phyloP scores from a whole-genome alignment of 208 protist species.

The Trypanosoma mega region DNA sequence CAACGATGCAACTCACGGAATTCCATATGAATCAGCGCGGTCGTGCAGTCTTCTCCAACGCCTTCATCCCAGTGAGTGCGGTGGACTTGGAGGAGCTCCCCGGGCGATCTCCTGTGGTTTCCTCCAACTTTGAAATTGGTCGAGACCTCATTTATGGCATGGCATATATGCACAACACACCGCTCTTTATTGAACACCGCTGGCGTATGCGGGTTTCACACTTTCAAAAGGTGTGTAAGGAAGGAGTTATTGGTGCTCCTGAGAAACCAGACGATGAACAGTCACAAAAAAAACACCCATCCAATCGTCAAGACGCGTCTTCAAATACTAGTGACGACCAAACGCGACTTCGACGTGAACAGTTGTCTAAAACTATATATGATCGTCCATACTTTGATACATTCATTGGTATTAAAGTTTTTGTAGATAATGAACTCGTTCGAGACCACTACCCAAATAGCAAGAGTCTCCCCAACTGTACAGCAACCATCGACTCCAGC shows the following conservation, averaged over 20 bases:
- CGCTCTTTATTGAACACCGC: conserved; percentile 71
- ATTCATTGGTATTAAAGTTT: conserved; percentile 65
- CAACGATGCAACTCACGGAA: conserved; percentile 35
- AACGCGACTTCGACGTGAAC: background rate
- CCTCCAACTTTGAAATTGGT: conserved; percentile 45
- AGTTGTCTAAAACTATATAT: conserved; percentile 41
- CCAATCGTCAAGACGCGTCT: background rate
- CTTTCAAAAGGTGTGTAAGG: conserved; percentile 33
- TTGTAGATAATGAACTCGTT: conserved; percentile 61
- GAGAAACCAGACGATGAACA: conserved; percentile 2
- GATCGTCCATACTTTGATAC: conserved; percentile 58
- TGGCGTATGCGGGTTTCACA: conserved; percentile 64
- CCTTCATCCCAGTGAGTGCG: conserved; percentile 33
- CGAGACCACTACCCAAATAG: conserved; percentile 55
- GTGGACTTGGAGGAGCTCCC: conserved; percentile 47
- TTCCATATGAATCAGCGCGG: conserved; percentile 57
- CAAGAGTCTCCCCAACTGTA: conserved; percentile 60
- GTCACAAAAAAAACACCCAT: background rate
- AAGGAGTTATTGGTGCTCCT: conserved; percentile 3
- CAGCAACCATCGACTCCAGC: conserved; percentile 46
- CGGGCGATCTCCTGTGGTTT: conserved; percentile 27
- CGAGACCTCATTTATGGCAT: conserved; percentile 71
- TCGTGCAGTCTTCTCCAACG: conserved; percentile 55
- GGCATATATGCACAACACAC: conserved; percentile 64
- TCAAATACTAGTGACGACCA: background rate